Base-by-base conservation (phyloP, 2,329 filamentous ascomycete genomes). In the Sporothrix phasma region DNA sequence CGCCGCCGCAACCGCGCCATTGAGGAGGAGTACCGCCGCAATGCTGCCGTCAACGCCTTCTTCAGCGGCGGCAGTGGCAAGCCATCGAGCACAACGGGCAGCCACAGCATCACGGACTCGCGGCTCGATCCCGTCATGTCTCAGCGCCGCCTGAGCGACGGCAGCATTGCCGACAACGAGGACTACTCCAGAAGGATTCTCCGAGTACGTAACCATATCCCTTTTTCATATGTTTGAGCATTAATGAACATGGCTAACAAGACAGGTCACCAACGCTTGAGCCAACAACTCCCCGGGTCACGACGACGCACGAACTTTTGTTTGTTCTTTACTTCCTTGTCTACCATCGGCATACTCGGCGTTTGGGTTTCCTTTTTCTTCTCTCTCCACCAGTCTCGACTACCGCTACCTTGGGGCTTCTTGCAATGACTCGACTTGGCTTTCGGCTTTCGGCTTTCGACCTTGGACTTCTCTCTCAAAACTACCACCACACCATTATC, bases 111-210 rank as follows among this genome's bases (percentile, higher is more conserved):
- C 77, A 85, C 85, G 15, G 93, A 97, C 73, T 87, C 89, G 47
- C 86, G 93, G 63, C 85, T 97, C 64, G 93, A 97, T 69, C 91
- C 92, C 7, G 87, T 92, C 68, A 87, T 95, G 82, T 87, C 88
- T 65, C 85, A 92, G 70, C 83, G 91, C 73, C 85, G 92, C 76
- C 84, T 93, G 78, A 97, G 93, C 77, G 90, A 94, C 72, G 93
- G 93, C 70, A 97, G 92, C 76, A 97, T 97, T 75, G 93, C 92
- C 61, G 93, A 97, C 75, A 95, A 97, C 77, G 87, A 96, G 77
- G 93, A 97, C 75, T 97, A 96, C 78, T 97, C 93, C 67, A 86
- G 93, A 78, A 89, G 90, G 78, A 97, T 97, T 76, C 84, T 97
- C 73, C 90, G 95, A 86, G 93, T 96, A 83, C 69, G 84, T 56